A percentile compares a stretch with the other conserved stretches of the same genome.
Evolutionary conservation across 768 basidiomycete species (phyloP).

Genomic region (Pisolithus microcarpus): DNA sequence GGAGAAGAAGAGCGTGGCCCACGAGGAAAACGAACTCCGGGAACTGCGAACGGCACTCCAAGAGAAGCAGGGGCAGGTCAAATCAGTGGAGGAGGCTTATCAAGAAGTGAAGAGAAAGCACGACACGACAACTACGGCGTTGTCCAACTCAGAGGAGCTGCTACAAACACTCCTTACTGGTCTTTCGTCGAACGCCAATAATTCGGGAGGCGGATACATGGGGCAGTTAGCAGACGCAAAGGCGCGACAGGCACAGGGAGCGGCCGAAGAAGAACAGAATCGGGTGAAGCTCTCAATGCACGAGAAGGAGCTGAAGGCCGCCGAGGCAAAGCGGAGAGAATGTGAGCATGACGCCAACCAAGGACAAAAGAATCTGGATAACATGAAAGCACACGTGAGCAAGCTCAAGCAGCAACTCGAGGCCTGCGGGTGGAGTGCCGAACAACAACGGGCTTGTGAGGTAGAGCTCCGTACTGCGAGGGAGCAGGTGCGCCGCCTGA

Average conservation of each 20-base stretch:
- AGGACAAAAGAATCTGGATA: constrained; percentile 59
- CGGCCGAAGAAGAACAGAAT: constrained; percentile 79
- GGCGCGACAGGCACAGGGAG: constrained; percentile 63
- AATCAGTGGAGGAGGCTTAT: constrained; percentile 47
- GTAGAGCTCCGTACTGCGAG: constrained; percentile 44
- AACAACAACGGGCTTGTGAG: constrained; percentile 59
- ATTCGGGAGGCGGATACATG: constrained; percentile 87
- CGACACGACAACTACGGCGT: constrained; percentile 47
- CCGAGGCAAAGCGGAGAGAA: constrained; percentile 76
- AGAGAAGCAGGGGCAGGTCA: constrained; percentile 57
- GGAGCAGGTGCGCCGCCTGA: constrained; percentile 45
- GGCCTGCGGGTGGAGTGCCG: constrained; percentile 68
- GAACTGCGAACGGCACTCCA: constrained; percentile 53
- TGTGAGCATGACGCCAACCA: constrained; percentile 81
- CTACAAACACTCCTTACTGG: constrained; percentile 92
- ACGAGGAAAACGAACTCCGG: constrained; percentile 47
- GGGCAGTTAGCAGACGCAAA: constrained; percentile 89
- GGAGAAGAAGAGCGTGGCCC: constrained; percentile 56
- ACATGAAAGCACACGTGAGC: constrained; percentile 51
- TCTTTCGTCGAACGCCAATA: constrained; percentile 60
- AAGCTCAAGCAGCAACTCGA: constrained; percentile 44
- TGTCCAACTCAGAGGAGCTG: constrained; percentile 81
- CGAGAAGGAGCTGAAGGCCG: constrained; percentile 67
- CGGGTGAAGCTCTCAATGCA: constrained; percentile 68
- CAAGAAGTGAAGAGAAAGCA: constrained; percentile 64